phyloP scores from a whole-genome alignment of 768 basidiomycete genomes.

The Boletus vermiculosoides region DNA sequence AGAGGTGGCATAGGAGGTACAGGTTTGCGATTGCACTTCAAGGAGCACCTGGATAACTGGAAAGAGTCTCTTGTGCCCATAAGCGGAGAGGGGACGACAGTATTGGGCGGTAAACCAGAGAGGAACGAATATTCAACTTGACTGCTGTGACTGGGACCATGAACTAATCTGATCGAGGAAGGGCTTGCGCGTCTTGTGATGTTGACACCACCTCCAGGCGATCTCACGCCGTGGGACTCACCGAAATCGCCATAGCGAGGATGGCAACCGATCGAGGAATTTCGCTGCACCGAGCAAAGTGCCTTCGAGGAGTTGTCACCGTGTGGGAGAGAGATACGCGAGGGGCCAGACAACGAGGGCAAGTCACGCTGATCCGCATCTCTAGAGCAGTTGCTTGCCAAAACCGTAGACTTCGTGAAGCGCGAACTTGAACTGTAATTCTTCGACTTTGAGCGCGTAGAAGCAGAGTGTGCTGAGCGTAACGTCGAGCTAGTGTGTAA shows the following conservation, averaged over 20 bases:
- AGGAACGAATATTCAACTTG: slow-evolving; percentile 26
- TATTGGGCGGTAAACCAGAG: slow-evolving; percentile 21
- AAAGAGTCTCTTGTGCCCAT: slow-evolving; percentile 29
- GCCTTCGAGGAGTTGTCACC: background rate
- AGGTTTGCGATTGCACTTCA: slow-evolving; percentile 16
- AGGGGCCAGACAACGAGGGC: background rate
- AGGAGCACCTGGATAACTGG: slow-evolving; percentile 22
- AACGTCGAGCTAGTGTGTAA: slow-evolving; percentile 6
- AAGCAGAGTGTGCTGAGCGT: slow-evolving; percentile 7
- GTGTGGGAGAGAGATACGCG: background rate
- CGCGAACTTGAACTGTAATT: slow-evolving; percentile 5
- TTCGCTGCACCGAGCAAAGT: background rate
- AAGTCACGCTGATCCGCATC: slow-evolving; percentile 1
- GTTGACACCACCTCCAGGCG: background rate
- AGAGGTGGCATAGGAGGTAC: slow-evolving; percentile 22
- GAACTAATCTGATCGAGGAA: slow-evolving; percentile 28
- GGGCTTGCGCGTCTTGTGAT: slow-evolving; percentile 13
- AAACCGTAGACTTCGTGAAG: slow-evolving; percentile 8
- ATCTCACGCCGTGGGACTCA: background rate
- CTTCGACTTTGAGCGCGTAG: background rate
- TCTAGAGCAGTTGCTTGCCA: slow-evolving; percentile 2
- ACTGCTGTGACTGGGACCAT: slow-evolving; percentile 8
- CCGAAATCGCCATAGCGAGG: slow-evolving; percentile 5
- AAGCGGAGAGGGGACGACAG: slow-evolving; percentile 20
- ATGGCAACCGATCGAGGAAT: background rate